Evolutionary conservation across 108 stramenopile genomes (phyloP).

Genomic region (Epithemia pelagica): DNA sequence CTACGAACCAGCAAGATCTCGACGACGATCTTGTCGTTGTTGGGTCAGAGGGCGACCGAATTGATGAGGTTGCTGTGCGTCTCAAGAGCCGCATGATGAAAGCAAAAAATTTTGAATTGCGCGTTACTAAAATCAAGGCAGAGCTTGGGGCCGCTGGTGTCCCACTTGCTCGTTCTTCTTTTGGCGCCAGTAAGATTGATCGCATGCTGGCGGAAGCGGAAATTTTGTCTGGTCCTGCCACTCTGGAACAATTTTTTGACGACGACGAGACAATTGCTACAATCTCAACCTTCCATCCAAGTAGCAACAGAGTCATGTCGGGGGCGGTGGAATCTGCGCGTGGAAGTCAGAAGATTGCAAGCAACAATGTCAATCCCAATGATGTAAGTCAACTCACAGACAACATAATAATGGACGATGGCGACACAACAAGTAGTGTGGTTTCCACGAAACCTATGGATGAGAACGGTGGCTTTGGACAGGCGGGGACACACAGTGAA

Average conservation of each 20-base stretch:
- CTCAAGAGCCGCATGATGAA: background rate
- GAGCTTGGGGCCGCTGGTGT: conserved; percentile 22
- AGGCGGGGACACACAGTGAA: conserved; percentile 17
- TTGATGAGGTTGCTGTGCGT: conserved; percentile 4
- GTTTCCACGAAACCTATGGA: background rate
- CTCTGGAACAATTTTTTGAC: conserved; percentile 34
- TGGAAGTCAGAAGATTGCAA: conserved; percentile 3
- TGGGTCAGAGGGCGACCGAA: conserved; percentile 4
- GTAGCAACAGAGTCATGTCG: conserved; percentile 12
- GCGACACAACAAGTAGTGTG: background rate
- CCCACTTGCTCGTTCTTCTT: conserved; percentile 64
- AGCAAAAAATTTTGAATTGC: background rate
- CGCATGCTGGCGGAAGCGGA: conserved; percentile 69
- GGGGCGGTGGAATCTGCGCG: background rate
- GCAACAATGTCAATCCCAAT: conserved; percentile 2
- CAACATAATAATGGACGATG: conserved; percentile 4
- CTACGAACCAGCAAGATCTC: background rate
- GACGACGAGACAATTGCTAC: conserved; percentile 85
- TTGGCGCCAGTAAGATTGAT: conserved; percentile 74
- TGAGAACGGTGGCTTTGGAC: background rate
- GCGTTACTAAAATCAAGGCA: conserved; percentile 27
- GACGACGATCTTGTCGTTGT: background rate
- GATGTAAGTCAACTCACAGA: conserved; percentile 2
- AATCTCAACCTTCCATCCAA: conserved; percentile 28
- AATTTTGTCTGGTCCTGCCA: conserved; percentile 7